These are phyloP conservation scores for Sordaria brevicollis DNA, from an alignment of 495 filamentous ascomycete genomes.

Conservation along the genomic window DNA sequence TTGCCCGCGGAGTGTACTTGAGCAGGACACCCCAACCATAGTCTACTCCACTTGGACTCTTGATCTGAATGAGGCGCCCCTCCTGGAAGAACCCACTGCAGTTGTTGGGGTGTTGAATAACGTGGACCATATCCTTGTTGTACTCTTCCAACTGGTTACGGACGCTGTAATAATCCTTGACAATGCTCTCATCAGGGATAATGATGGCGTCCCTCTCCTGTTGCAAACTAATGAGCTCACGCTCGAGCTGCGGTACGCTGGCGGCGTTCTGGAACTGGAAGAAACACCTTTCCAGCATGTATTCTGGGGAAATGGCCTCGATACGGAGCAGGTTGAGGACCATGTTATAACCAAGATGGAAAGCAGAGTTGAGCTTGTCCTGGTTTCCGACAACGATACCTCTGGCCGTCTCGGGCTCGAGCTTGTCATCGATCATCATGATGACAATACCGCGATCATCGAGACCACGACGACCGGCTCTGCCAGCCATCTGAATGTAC, in stretches of 20 bases:
- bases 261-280: conserved; percentile 95
- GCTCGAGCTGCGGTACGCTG: conserved; percentile 70
- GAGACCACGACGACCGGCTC: conserved; percentile 90
- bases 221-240: conserved; percentile 65
- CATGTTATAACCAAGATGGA: conserved; percentile 99
- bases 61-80: conserved; percentile 76
- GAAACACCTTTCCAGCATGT: conserved; percentile 94
- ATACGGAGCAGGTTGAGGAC: conserved; percentile 91
- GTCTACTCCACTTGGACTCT: conserved; percentile 55
- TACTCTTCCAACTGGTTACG: conserved; percentile 73
- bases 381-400: conserved; percentile 93
- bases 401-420: conserved; percentile 89
- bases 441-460: conserved; percentile 98
- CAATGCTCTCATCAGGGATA: conserved; percentile 73
- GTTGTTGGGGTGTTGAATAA: conserved; percentile 84
- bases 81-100: conserved; percentile 68
- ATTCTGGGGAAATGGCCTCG: conserved; percentile 92
- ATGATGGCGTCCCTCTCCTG: conserved; percentile 56
- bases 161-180: conserved; percentile 86
- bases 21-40: conserved; percentile 91
- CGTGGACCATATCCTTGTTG: conserved; percentile 71
- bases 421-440: conserved; percentile 96
- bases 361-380: conserved; percentile 92
- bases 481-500: conserved; percentile 97
- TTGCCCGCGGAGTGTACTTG: conserved; percentile 52